Evolutionary conservation across 2,329 filamentous ascomycete genomes (phyloP).

Genomic region (Calonectria crousiana): DNA sequence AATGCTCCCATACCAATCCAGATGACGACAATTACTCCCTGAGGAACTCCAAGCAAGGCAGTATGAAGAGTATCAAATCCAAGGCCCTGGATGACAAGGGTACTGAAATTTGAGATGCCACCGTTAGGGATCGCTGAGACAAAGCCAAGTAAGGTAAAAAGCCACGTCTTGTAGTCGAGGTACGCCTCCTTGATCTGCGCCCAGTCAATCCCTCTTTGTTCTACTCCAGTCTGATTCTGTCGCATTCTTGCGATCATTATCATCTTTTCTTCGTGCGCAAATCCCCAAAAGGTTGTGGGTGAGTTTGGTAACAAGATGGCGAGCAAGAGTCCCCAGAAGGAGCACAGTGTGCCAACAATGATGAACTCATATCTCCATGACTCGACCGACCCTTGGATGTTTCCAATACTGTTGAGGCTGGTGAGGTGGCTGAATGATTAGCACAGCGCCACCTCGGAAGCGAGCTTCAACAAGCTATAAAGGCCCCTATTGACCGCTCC

Average conservation of each 20-base stretch:
- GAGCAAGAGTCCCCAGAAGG: slow-evolving; percentile 71
- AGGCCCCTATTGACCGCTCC: too few relatives aligned
- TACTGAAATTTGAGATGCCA: slow-evolving; percentile 70
- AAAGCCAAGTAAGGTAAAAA: slow-evolving; percentile 67
- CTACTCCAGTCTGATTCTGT: slow-evolving; percentile 69
- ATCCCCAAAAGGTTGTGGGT: slow-evolving; percentile 65
- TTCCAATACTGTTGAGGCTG: too few relatives aligned
- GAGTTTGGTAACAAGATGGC: slow-evolving; percentile 69
- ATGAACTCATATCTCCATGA: slow-evolving; percentile 78
- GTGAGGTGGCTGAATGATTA: too few relatives aligned
- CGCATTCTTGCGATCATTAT: slow-evolving; percentile 67
- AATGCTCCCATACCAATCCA: slow-evolving; percentile 56
- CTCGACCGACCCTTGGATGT: slow-evolving; percentile 66
- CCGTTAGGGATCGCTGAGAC: slow-evolving; percentile 69
- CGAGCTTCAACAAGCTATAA: too few relatives aligned
- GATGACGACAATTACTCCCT: slow-evolving; percentile 51
- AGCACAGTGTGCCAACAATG: slow-evolving; percentile 69
- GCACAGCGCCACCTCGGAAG: too few relatives aligned
- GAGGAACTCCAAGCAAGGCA: slow-evolving; percentile 53
- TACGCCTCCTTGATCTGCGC: slow-evolving; percentile 69
- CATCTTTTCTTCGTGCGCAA: slow-evolving; percentile 62
- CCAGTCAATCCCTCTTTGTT: slow-evolving; percentile 67
- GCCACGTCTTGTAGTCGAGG: slow-evolving; percentile 68
- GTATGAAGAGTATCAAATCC: slow-evolving; percentile 60
- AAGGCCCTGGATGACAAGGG: slow-evolving; percentile 70